These are phyloP conservation scores for Truncatella angustata DNA, from an alignment of 2,329 filamentous ascomycete genomes.

Conservation along the genomic window DNA sequence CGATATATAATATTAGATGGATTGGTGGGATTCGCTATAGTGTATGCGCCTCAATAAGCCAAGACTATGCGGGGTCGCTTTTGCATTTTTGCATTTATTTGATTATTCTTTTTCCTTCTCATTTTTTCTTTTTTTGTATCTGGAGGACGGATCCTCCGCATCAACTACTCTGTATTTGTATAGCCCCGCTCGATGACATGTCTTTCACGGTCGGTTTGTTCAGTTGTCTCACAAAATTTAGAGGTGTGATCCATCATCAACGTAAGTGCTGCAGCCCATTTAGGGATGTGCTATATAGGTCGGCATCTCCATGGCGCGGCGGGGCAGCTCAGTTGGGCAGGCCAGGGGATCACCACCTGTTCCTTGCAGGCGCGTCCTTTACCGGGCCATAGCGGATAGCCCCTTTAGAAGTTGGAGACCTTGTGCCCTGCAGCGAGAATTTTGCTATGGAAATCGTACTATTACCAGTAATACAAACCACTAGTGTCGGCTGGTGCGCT, in stretches of 20 bases:
- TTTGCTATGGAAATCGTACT: not conserved
- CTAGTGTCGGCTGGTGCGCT: not conserved
- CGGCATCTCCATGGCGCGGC: not conserved
- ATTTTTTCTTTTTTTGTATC: too few relatives aligned
- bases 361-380: conserved; percentile 3
- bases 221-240: too few relatives aligned
- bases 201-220: too few relatives aligned
- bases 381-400: not conserved
- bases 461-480: not conserved
- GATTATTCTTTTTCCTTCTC: not conserved
- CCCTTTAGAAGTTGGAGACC: not conserved
- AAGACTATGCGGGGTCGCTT: not conserved
- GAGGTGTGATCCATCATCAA: too few relatives aligned
- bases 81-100: not conserved
- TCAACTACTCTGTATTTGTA: too few relatives aligned
- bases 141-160: too few relatives aligned
- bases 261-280: too few relatives aligned
- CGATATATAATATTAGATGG: not conserved
- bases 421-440: not conserved
- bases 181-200: too few relatives aligned
- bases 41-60: not conserved
- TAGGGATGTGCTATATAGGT: not conserved
- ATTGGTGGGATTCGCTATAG: not conserved
- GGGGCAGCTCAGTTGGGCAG: conserved; percentile 8
- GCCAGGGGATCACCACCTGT: not conserved